Conservation (phyloP, 148 eudicot species). For the Beta vulgaris region DNA sequence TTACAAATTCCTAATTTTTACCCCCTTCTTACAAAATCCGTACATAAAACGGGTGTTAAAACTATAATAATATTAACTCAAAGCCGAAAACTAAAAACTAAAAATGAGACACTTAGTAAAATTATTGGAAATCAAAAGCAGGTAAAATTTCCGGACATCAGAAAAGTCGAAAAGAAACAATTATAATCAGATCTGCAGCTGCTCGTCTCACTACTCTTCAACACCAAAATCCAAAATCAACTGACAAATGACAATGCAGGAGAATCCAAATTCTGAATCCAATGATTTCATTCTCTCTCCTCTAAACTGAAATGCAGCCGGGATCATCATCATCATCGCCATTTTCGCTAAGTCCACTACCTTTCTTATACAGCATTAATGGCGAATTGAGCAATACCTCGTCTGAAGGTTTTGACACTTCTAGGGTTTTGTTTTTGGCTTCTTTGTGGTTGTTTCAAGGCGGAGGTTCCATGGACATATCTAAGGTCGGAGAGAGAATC, state of each 20-base stretch:
- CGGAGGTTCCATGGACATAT: conserved; percentile 73
- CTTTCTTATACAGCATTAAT: conserved; percentile 38
- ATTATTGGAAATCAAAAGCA: no score
- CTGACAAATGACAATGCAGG: conserved; percentile 12
- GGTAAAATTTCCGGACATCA: neutral
- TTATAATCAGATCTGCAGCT: neutral
- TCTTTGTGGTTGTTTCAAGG: conserved; percentile 55
- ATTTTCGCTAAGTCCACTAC: conserved; percentile 47
- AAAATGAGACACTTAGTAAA: no score
- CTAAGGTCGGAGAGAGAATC: conserved; percentile 81
- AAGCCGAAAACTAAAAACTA: no score
- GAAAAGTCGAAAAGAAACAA: neutral
- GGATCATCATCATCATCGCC: conserved; percentile 30
- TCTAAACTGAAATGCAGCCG: conserved; percentile 63
- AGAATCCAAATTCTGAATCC: conserved; percentile 3
- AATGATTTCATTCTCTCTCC: conserved; percentile 12
- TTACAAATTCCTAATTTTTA: no score
- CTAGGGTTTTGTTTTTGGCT: conserved; percentile 70
- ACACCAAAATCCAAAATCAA: neutral
- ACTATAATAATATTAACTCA: no score
- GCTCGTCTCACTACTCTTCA: neutral
- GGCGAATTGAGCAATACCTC: conserved; percentile 42
- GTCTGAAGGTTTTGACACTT: conserved; percentile 52
- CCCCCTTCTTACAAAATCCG: no score
- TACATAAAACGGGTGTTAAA: no score